Evolutionary conservation across 139 green algal species (phyloP).

Genomic region (Microglena sp.): DNA sequence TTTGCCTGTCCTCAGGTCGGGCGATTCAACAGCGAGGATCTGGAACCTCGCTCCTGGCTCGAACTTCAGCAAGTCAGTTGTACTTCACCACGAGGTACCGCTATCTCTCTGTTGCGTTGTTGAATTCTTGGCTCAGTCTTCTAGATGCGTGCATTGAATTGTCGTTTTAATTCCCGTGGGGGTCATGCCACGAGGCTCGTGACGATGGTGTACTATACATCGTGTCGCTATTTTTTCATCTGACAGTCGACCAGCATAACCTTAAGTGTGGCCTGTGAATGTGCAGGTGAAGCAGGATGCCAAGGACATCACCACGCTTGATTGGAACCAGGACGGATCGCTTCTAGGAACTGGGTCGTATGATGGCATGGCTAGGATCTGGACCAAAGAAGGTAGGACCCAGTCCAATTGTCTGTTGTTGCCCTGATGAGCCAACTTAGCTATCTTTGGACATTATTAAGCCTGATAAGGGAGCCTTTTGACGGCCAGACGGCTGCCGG

Average conservation of each 20-base stretch:
- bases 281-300: conserved; percentile 13
- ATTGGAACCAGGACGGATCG: conserved; percentile 78
- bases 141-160: too few species aligned
- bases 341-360: conserved; percentile 82
- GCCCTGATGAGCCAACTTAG: not conserved
- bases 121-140: too few species aligned
- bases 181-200: not conserved
- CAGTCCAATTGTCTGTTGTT: not conserved
- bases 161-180: conserved; percentile 16
- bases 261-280: not conserved
- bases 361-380: conserved; percentile 75
- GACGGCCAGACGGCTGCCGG: too few species aligned
- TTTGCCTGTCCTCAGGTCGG: conserved; percentile 29
- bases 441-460: not conserved
- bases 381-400: conserved; percentile 57
- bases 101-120: too few species aligned
- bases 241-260: not conserved
- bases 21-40: conserved; percentile 74
- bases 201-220: conserved; percentile 2
- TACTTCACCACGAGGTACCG: conserved; percentile 34
- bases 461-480: too few species aligned
- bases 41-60: conserved; percentile 53
- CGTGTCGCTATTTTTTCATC: conserved; percentile 2
- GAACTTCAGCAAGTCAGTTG: conserved; percentile 9
- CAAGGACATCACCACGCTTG: conserved; percentile 84